These are phyloP conservation scores for Picea sitchensis DNA, from an alignment of 75 land plant genomes.

Conservation along the genomic window DNA sequence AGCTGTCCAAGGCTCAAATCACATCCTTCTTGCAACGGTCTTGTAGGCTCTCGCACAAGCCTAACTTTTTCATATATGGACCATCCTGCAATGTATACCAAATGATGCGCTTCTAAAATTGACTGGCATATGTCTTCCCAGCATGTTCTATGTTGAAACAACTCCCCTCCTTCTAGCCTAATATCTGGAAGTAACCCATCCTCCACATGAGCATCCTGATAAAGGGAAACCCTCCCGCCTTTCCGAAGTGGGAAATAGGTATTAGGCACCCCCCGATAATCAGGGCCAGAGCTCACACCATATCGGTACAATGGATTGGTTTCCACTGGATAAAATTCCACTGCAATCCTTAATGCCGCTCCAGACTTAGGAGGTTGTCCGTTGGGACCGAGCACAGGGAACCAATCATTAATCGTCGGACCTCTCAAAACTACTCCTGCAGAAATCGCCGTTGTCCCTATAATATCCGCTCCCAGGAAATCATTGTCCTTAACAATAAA, in stretches of 20 bases:
- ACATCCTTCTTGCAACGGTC: conserved; percentile 45
- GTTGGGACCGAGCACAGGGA: conserved; percentile 44
- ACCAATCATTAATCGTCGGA: conserved; percentile 45
- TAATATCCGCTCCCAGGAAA: conserved; percentile 67
- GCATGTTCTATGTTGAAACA: conserved; percentile 49
- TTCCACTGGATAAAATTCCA: conserved; percentile 39
- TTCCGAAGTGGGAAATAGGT: conserved; percentile 77
- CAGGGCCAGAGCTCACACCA: conserved; percentile 55
- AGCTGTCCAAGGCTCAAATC: conserved; percentile 68
- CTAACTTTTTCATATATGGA: conserved; percentile 64
- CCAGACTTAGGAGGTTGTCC: conserved; percentile 33
- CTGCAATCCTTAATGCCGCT: conserved; percentile 43
- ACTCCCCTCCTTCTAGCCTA: conserved; percentile 43
- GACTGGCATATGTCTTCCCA: conserved; percentile 93
- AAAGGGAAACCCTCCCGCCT: conserved; percentile 62
- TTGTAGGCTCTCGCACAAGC: conserved; percentile 63
- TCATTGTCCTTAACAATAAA: conserved; percentile 81
- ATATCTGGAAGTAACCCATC: conserved; percentile 50
- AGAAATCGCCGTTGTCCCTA: conserved; percentile 50
- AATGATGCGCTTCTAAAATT: conserved; percentile 77
- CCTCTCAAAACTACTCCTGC: conserved; percentile 29
- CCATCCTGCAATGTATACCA: conserved; percentile 91
- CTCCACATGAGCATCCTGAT: conserved; percentile 85
- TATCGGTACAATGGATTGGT: conserved; percentile 37
- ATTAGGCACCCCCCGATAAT: conserved; percentile 57